A percentile compares a stretch with the other conserved stretches of the same genome.
These are phyloP conservation scores for Coniella lustricola DNA, from an alignment of 2,329 filamentous ascomycete species.

Conservation along the genomic window DNA sequence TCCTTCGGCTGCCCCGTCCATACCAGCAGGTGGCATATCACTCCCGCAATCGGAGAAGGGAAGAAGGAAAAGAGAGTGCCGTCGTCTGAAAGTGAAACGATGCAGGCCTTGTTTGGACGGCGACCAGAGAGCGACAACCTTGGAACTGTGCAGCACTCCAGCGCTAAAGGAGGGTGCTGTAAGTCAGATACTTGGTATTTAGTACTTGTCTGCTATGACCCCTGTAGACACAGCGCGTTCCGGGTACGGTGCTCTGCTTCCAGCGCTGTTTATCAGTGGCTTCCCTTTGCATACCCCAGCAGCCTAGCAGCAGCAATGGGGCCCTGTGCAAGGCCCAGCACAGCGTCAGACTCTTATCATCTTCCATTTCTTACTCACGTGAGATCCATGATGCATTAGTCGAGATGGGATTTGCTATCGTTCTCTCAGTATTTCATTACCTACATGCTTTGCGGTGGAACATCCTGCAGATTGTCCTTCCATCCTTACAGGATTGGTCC, in stretches of 20 bases:
- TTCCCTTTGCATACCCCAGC: no score
- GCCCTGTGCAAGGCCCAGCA: background rate
- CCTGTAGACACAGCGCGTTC: background rate
- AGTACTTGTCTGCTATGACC: no score
- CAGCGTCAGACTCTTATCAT: background rate
- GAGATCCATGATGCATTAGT: no score
- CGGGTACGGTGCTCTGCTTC: background rate
- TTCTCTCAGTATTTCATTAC: no score
- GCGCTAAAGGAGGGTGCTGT: background rate
- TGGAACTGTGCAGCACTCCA: background rate
- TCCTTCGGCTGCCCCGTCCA: background rate
- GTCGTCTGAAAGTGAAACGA: background rate
- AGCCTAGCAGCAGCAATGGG: no score
- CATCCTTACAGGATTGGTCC: no score
- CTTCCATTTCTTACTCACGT: background rate
- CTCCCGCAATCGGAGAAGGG: background rate
- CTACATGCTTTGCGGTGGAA: no score
- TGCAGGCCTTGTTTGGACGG: background rate
- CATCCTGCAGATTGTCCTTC: no score
- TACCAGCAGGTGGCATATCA: background rate
- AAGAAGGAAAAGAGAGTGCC: background rate
- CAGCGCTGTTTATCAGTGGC: no score
- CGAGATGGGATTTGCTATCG: no score
- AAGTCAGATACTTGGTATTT: no score
- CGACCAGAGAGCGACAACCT: background rate